Evolutionary conservation across 2,329 filamentous ascomycete genomes (phyloP).

Genomic region (Pyrenophora tritici-repentis): DNA sequence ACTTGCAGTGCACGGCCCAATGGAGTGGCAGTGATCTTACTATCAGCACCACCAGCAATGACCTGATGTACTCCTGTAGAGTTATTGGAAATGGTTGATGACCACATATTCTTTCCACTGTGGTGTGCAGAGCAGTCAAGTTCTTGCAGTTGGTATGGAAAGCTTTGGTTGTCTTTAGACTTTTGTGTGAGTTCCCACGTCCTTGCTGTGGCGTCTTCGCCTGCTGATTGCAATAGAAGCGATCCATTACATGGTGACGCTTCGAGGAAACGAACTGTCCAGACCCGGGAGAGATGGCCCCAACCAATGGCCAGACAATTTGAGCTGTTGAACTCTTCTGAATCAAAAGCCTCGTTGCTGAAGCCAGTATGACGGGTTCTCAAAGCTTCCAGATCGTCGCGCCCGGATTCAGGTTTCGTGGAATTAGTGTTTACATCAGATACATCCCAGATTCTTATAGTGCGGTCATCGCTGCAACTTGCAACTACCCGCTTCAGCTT

Average conservation of each 20-base stretch:
- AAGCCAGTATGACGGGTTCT: constrained; percentile 53
- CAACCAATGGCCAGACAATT: constrained; percentile 70
- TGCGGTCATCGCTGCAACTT: constrained; percentile 94
- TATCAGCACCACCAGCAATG: constrained; percentile 76
- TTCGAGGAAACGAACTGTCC: constrained; percentile 74
- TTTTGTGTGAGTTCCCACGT: constrained; percentile 61
- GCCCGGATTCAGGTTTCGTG: constrained; percentile 22
- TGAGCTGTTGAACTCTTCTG: constrained; percentile 21
- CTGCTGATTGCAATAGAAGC: constrained; percentile 70
- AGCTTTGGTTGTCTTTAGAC: background rate
- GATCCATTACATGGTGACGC: constrained; percentile 44
- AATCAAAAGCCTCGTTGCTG: constrained; percentile 40
- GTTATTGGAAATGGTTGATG: constrained; percentile 42
- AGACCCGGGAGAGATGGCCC: constrained; percentile 89
- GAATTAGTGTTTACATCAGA: constrained; percentile 51
- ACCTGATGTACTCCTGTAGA: constrained; percentile 17
- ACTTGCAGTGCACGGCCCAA: constrained; percentile 8
- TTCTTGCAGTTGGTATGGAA: constrained; percentile 54
- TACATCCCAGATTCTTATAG: constrained; percentile 86
- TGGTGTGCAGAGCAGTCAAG: constrained; percentile 67
- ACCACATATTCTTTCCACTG: constrained; percentile 90
- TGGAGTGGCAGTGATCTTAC: constrained; percentile 55
- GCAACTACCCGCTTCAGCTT: constrained; percentile 69
- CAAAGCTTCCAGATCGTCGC: constrained; percentile 27
- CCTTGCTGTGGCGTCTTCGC: constrained; percentile 80